Base-by-base conservation (phyloP, 108 stramenopile species). In the Fragilariopsis cylindrus region DNA sequence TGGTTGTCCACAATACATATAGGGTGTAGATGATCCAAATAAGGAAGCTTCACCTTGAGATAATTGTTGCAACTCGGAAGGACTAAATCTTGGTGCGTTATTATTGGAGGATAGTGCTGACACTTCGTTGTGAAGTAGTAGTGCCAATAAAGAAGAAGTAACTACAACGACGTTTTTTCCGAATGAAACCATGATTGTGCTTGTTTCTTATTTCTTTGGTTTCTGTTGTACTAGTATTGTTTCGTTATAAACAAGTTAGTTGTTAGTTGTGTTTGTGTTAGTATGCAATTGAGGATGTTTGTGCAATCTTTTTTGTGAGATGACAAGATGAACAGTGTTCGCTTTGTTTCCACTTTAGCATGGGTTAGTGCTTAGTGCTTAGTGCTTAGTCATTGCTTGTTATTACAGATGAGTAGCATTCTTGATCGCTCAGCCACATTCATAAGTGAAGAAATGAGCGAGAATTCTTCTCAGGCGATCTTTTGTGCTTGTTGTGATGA, bases 21-120 rank as follows among this genome's bases (percentile, higher is more conserved):
- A 19, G 19, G 3, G 39, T 9, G 58, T n/a, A 21, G 58, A 60
- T 9, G 15, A 30, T 30, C 58, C 58, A 30, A 60, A 30, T n/a
- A 60, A 21, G 7, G 58, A 60, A 9, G 58, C 58, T 9, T 60
- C 58, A 7, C 58, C 58, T 40, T 60, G 58, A 3, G 58, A 60
- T 3, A 60, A 40, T n/a, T 30, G 40, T 40, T 41, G 11, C 58
- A 21, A 40, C 7, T 60, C 58, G 8, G 30, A 5, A 4, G 3
- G 9, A n/a, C 19, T 60, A 60, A 60, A 60, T n/a, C 57, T n/a
- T 11, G 5, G 55, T 56, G 19, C 5, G 5, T 19, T 30, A 30
- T 30, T 30, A 30, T 30, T 30, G 30, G 30, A 19, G 0, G 19
- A 5, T 11, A 5, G 7, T 56, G 9, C 5, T 11, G 5, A 19